Base-by-base conservation (phyloP, 305 asterid species). In the Solanum hybrid region DNA sequence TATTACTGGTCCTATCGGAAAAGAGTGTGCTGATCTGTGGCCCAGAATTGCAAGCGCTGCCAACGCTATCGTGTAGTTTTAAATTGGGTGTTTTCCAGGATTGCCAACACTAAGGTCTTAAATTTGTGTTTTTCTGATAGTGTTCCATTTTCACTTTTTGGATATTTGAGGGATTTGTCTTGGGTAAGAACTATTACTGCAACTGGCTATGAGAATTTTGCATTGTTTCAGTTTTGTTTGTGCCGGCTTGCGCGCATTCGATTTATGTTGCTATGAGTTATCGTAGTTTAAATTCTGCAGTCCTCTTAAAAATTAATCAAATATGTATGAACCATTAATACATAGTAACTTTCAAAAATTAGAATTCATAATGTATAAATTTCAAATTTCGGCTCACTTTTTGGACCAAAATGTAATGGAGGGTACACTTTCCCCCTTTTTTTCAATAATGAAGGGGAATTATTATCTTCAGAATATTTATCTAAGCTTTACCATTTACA, bases 21-120 rank as follows among this genome's bases (percentile, higher is more conserved):
- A 95, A 90, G 97, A 95, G 89, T 95, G 97, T 91, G 97, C 97
- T 89, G 97, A 95, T 92, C 93, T 95, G 11, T 95, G 97, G 97
- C 97, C 97, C 34, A 95, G 97, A 86, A 95, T 95, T 76, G 96
- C 97, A 13, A 95, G 97, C 87, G 97, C 97, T 91, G 97, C 97
- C 33, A 95, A 95, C 89, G 97, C 97, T 81, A 95, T 95, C 5
- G 97, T 95, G 88, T 95, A 94, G 92, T 90, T 20, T 29, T 31
- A 61, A 31, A 46, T 67, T 89, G 26, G 26, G 71, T 20, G 11
- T 61, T 57, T 57, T 57, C 69, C 69, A 18, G 69, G 69, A 57
- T 57, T 20, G 69, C 69, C 69, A 57, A 57, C 69, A 7, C 69
- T 57, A 3, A 94, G 92, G 92, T 90, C 18, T 34, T 26, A 71